Conservation (phyloP, 805 yeast genomes). For the Yueomyces sp. region DNA sequence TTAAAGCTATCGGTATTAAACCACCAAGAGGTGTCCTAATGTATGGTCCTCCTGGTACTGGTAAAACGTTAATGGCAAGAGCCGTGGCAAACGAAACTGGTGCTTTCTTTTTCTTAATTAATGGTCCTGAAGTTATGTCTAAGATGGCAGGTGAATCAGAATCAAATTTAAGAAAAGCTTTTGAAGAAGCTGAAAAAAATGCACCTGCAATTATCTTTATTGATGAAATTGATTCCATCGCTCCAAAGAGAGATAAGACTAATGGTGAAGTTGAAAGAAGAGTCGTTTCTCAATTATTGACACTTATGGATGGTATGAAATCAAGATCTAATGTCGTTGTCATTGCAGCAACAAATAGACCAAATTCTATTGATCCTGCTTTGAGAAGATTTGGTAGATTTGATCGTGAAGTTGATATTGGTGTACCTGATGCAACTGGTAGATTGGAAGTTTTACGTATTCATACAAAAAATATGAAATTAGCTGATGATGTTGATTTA, state of each 20-base stretch:
- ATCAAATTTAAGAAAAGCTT: constrained; percentile 92
- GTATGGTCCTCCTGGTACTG: constrained; percentile 99
- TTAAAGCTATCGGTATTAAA: constrained; percentile 95
- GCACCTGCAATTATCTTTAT: constrained; percentile 96
- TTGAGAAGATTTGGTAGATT: constrained; percentile 80
- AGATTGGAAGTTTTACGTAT: constrained; percentile 93
- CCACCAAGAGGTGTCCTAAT: constrained; percentile 96
- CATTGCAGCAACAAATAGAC: constrained; percentile 89
- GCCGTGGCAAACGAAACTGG: constrained; percentile 99
- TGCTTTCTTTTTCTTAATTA: constrained; percentile 93
- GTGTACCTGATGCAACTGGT: constrained; percentile 97
- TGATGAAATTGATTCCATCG: constrained; percentile 97
- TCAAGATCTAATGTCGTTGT: constrained; percentile 98
- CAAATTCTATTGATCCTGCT: constrained; percentile 67
- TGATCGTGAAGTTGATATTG: constrained; percentile 82
- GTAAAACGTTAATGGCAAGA: constrained; percentile 98
- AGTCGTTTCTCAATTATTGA: constrained; percentile 93
- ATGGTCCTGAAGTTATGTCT: constrained; percentile 99
- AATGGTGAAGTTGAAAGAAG: constrained; percentile 99
- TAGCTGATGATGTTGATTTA: constrained; percentile 87
- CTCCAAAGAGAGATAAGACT: constrained; percentile 99
- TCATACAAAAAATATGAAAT: constrained; percentile 97
- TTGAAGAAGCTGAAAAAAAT: constrained; percentile 98
- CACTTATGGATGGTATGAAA: constrained; percentile 99
- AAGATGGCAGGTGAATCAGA: constrained; percentile 99